Evolutionary conservation across 2,329 filamentous ascomycete genomes (phyloP).

Genomic region (Pseudogymnoascus sp.): DNA sequence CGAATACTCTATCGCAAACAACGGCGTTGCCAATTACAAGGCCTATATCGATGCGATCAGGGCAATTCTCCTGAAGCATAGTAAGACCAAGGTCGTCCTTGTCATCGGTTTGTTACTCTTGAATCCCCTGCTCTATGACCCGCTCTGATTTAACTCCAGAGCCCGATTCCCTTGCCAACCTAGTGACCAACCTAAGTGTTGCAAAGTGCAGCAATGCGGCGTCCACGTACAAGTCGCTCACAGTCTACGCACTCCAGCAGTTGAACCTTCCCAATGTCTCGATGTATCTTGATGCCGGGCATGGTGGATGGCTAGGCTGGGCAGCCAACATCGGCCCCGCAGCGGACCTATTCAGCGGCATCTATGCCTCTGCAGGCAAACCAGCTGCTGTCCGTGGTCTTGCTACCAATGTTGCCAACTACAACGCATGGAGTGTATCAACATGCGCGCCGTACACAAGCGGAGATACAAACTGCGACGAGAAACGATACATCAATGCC

Average conservation of each 20-base stretch:
- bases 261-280: constrained; percentile 55
- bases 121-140: neutral
- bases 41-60: constrained; percentile 49
- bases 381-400: constrained; percentile 44
- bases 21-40: constrained; percentile 42
- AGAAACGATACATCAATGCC: constrained; percentile 45
- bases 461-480: constrained; percentile 45
- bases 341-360: constrained; percentile 39
- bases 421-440: constrained; percentile 45
- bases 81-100: constrained; percentile 42
- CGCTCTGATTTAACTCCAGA: constrained; percentile 31
- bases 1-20: constrained; percentile 49
- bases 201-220: constrained; percentile 47
- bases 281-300: constrained; percentile 58
- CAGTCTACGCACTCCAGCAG: constrained; percentile 47
- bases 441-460: constrained; percentile 35
- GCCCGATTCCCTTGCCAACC: constrained; percentile 55
- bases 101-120: constrained; percentile 36
- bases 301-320: constrained; percentile 60
- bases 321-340: constrained; percentile 48
- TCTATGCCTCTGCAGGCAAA: constrained; percentile 40
- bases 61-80: constrained; percentile 44
- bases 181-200: constrained; percentile 53
- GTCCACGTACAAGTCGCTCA: constrained; percentile 46
- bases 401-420: constrained; percentile 52